A percentile compares a stretch with the other conserved stretches of the same genome.
Evolutionary conservation across 768 basidiomycete species (phyloP).

Genomic region (Serendipita sp.): DNA sequence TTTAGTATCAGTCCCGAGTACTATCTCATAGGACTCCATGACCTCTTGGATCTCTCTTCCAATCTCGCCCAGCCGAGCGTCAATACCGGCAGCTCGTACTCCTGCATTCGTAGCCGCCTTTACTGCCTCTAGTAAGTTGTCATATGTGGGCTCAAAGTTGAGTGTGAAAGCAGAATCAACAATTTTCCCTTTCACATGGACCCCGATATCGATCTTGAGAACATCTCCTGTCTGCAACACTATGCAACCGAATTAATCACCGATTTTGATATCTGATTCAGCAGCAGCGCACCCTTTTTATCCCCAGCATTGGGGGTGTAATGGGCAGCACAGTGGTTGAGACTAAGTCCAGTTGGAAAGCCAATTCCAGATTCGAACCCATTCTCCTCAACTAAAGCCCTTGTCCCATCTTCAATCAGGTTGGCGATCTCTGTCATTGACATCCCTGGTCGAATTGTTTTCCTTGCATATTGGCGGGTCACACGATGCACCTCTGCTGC

Average conservation of each 20-base stretch:
- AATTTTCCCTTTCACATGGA: slow-evolving; percentile 93
- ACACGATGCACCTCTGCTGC: slow-evolving; percentile 94
- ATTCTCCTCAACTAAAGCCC: slow-evolving; percentile 83
- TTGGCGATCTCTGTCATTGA: slow-evolving; percentile 87
- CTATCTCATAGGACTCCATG: slow-evolving; percentile 98
- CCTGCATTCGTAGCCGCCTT: slow-evolving; percentile 91
- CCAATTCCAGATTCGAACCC: slow-evolving; percentile 78
- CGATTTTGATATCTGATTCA: neutral
- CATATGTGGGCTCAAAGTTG: slow-evolving; percentile 72
- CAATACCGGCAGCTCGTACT: slow-evolving; percentile 87
- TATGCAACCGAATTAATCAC: slow-evolving; percentile 20
- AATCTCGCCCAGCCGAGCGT: slow-evolving; percentile 83
- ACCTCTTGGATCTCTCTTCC: slow-evolving; percentile 90
- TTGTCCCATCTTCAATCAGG: slow-evolving; percentile 79
- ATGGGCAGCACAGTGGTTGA: slow-evolving; percentile 93
- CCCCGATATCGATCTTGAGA: slow-evolving; percentile 93
- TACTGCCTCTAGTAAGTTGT: slow-evolving; percentile 78
- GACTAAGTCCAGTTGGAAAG: slow-evolving; percentile 88
- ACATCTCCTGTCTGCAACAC: slow-evolving; percentile 75
- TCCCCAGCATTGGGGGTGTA: slow-evolving; percentile 93
- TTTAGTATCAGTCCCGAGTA: slow-evolving; percentile 66
- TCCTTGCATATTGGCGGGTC: slow-evolving; percentile 68
- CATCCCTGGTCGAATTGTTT: slow-evolving; percentile 83
- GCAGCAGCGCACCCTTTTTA: slow-evolving; percentile 42
- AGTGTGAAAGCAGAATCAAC: slow-evolving; percentile 73